These are phyloP conservation scores for Boletus vermiculosoides DNA, from an alignment of 768 basidiomycete species.

Conservation along the genomic window DNA sequence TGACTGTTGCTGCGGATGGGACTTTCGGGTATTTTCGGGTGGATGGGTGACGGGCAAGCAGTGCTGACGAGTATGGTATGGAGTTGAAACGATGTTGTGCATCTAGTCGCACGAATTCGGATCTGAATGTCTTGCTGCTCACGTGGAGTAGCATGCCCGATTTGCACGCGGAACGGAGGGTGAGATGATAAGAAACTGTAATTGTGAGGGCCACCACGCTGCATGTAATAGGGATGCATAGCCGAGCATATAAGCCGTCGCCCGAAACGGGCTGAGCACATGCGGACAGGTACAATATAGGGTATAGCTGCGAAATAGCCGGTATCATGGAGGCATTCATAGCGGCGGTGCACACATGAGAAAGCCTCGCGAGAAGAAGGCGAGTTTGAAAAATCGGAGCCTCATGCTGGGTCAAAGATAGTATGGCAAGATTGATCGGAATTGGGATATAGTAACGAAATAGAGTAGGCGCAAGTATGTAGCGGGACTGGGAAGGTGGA, in stretches of 20 bases:
- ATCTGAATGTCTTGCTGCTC: too few relatives aligned
- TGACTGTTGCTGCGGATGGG: background rate
- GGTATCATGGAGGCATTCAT: background rate
- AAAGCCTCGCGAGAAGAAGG: too few relatives aligned
- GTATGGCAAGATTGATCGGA: constrained; percentile 5
- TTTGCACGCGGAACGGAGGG: background rate
- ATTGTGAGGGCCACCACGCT: background rate
- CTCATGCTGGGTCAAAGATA: constrained; percentile 6
- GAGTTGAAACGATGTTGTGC: background rate
- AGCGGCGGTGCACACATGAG: background rate
- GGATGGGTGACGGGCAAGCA: background rate
- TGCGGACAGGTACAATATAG: background rate
- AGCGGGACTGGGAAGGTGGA: background rate
- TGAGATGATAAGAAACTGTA: background rate
- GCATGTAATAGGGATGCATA: background rate
- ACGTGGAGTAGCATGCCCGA: background rate
- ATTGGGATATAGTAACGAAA: too few relatives aligned
- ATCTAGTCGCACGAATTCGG: background rate
- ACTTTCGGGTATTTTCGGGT: background rate
- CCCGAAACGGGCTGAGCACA: constrained; percentile 3
- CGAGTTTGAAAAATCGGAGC: background rate
- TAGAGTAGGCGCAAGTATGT: too few relatives aligned
- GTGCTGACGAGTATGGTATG: background rate
- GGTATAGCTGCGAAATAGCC: background rate
- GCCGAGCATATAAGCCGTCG: constrained; percentile 3